Base-by-base conservation (phyloP, 441 rosid species). In the Brassica balearica region DNA sequence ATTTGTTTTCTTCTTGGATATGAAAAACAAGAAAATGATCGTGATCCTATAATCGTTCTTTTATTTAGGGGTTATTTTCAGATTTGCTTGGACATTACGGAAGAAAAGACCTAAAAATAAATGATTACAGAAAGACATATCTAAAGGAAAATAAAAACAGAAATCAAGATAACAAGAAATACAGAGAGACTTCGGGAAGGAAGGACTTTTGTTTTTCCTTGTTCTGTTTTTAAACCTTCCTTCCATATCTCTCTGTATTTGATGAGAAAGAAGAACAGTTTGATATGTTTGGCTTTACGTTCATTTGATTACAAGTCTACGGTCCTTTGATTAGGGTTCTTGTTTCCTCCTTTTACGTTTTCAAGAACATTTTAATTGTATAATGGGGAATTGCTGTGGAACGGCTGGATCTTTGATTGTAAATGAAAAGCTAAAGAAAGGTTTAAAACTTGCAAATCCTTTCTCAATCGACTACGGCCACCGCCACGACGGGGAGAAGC, bases 351-450 rank as follows among this genome's bases (percentile, higher is more conserved):
- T 62, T 62, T 27, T 41, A 8, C 67, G 43, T 32, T 34, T 64
- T 64, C 53, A 17, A 38, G 53, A 51, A 46, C 19, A 14, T 25
- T n/a, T 8, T 36, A 20, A 8, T 25, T 51, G 58, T 1, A n/a
- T 23, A 1, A 55, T 36, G 98, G 98, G 98, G 19, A 93, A 91
- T 86, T 89, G 92, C 70, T 89, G 92, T 65, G 90, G n/a, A 55
- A 83, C 83, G 9, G 87, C 86, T 5, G 69, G 74, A 20, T n/a
- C 77, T 5, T 75, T 23, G 19, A 25, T 70, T 61, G 77, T 41
- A 17, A 25, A 76, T 46, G 63, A 67, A 2, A 68, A 46, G 15
- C 81, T 80, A 11, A 82, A 80, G 48, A 81, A 80, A 76, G 83
- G 84, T 53, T 73, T 84, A 27, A 86, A 85, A 82, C 85, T 88